phyloP scores from a whole-genome alignment of 768 basidiomycete genomes.

The Boletus bicolor region DNA sequence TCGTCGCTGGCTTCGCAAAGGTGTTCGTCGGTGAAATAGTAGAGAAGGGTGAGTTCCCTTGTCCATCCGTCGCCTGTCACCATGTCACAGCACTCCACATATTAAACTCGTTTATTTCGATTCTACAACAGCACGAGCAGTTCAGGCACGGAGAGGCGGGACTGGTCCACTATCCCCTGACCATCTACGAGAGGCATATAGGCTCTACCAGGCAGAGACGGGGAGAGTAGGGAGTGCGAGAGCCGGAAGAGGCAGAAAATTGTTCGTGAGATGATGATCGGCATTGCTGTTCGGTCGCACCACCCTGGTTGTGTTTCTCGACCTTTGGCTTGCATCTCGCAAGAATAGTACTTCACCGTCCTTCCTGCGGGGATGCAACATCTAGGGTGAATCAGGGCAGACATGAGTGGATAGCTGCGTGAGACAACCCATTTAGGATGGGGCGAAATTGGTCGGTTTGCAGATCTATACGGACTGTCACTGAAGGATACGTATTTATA shows the following conservation, averaged over 20 bases:
- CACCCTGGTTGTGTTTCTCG: background rate
- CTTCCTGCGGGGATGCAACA: background rate
- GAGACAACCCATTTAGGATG: no score
- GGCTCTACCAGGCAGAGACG: slow-evolving; percentile 76
- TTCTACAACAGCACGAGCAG: slow-evolving; percentile 57
- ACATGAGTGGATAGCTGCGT: no score
- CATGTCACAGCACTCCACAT: background rate
- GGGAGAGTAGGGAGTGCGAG: slow-evolving; percentile 78
- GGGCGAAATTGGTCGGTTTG: no score
- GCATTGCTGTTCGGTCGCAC: background rate
- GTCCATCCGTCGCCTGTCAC: background rate
- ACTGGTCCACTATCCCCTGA: slow-evolving; percentile 82
- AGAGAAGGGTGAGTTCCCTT: slow-evolving; percentile 61
- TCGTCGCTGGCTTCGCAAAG: slow-evolving; percentile 86
- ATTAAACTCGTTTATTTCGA: background rate
- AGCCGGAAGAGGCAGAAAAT: slow-evolving; percentile 62
- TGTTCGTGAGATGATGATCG: slow-evolving; percentile 59
- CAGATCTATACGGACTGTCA: no score
- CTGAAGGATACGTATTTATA: no score
- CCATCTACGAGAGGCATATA: slow-evolving; percentile 86
- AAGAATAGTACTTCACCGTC: no score
- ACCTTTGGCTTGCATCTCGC: background rate
- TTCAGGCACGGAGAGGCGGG: slow-evolving; percentile 70
- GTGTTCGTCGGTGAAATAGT: slow-evolving; percentile 93
- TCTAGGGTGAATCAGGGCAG: no score